phyloP scores from a whole-genome alignment of 2,329 filamentous ascomycete genomes.

The Calonectria pteridis region DNA sequence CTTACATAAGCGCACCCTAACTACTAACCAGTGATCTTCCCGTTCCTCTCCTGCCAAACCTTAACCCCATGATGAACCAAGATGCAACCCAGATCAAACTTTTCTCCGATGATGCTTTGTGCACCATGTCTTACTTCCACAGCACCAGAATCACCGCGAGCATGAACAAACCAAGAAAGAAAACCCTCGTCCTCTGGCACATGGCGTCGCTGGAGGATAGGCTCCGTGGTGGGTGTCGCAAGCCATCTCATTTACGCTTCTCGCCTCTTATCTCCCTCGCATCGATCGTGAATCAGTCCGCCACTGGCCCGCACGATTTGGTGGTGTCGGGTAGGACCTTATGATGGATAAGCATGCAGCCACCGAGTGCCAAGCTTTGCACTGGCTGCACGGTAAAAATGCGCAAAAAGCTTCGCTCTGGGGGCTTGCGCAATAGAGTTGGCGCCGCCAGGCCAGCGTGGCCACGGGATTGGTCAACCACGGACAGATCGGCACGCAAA shows the following conservation, averaged over 20 bases:
- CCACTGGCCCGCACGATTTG: conserved; percentile 13
- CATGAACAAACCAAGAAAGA: neutral
- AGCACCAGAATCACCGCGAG: neutral
- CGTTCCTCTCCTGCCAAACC: conserved; percentile 18
- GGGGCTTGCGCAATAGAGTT: conserved; percentile 34
- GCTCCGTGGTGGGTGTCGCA: neutral
- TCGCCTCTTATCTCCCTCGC: neutral
- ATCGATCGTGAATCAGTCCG: conserved; percentile 6
- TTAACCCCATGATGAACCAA: conserved; percentile 22
- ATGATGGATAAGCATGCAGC: conserved; percentile 45
- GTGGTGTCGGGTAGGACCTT: conserved; percentile 31
- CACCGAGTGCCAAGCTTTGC: conserved; percentile 45
- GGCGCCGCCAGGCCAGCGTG: conserved; percentile 36
- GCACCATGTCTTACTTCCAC: neutral
- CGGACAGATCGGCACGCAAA: conserved; percentile 45
- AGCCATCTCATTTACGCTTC: conserved; percentile 1
- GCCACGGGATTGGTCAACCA: conserved; percentile 30
- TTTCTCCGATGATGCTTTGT: conserved; percentile 6
- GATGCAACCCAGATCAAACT: conserved; percentile 2
- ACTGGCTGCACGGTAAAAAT: conserved; percentile 45
- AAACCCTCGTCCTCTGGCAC: neutral
- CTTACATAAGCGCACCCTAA: conserved; percentile 13
- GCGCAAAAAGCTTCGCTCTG: conserved; percentile 42
- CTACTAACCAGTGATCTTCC: conserved; percentile 16
- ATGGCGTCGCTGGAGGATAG: neutral